These are phyloP conservation scores for Colletotrichum aenigma DNA, from an alignment of 2,329 filamentous ascomycete species.

Conservation along the genomic window DNA sequence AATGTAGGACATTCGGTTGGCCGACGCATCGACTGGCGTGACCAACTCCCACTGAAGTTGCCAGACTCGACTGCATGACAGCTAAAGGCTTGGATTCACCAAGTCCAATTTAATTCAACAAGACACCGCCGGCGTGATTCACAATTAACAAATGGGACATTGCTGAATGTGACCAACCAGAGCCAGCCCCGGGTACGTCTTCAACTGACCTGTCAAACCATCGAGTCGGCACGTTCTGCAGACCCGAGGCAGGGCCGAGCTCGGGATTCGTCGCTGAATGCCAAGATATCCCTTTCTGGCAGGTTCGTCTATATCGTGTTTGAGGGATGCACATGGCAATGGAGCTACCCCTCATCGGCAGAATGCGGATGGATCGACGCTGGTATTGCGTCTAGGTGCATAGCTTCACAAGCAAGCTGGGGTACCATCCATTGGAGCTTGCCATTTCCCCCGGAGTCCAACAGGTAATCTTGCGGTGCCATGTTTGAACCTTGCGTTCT, in stretches of 20 bases:
- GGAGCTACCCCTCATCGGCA: conserved; percentile 7
- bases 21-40: not conserved
- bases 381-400: not conserved
- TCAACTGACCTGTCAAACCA: not conserved
- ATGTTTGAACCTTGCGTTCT: not conserved
- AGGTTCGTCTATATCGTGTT: not conserved
- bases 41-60: not conserved
- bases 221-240: not conserved
- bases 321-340: not conserved
- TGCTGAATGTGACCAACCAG: not conserved
- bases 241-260: not conserved
- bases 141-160: not conserved
- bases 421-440: not conserved
- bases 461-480: not conserved
- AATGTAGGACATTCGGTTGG: not conserved
- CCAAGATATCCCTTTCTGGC: not conserved
- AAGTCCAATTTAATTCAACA: not conserved
- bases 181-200: not conserved
- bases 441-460: not conserved
- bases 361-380: not conserved
- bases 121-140: not conserved
- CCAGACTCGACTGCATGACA: not conserved
- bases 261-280: not conserved
- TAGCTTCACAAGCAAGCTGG: not conserved
- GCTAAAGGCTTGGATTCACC: not conserved